These are phyloP conservation scores for Flaveria ramosissima DNA, from an alignment of 129 eudicot genomes.

Conservation along the genomic window DNA sequence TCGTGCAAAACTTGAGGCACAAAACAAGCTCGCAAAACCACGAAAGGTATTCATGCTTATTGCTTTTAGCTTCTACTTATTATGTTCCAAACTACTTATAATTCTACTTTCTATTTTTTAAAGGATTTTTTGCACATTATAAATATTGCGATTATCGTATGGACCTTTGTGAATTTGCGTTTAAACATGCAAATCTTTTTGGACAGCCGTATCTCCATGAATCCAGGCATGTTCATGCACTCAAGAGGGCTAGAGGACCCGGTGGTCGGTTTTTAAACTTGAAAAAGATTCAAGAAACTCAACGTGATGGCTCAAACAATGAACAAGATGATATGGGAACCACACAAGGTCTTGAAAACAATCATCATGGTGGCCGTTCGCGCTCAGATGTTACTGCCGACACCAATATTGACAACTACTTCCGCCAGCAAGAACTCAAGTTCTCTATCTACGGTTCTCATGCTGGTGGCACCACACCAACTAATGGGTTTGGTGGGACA, in stretches of 20 bases:
- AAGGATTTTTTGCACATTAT: neutral
- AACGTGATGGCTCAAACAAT: conserved; percentile 7
- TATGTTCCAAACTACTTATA: neutral
- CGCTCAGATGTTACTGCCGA: conserved; percentile 43
- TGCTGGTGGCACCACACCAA: conserved; percentile 30
- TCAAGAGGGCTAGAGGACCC: conserved; percentile 76
- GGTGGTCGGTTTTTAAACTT: conserved; percentile 74
- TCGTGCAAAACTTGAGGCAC: conserved; percentile 83
- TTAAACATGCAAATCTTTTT: neutral
- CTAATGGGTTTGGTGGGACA: conserved; percentile 34
- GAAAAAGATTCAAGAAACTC: conserved; percentile 52
- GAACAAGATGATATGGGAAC: conserved; percentile 33
- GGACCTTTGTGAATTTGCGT: too few relatives aligned
- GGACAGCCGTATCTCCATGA: conserved; percentile 84
- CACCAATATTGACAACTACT: conserved; percentile 37
- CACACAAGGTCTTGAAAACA: conserved; percentile 12
- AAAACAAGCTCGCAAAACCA: conserved; percentile 55
- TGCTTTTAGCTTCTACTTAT: neutral
- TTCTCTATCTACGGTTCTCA: conserved; percentile 45
- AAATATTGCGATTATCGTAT: neutral
- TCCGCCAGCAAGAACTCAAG: conserved; percentile 43
- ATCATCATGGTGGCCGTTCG: conserved; percentile 24
- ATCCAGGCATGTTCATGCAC: conserved; percentile 80
- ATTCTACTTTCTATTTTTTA: too few relatives aligned
- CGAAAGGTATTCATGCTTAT: conserved; percentile 53